A percentile compares a stretch with the other conserved stretches of the same genome.
These are phyloP conservation scores for Apiospora pterosperma DNA, from an alignment of 2,329 filamentous ascomycete species.

Conservation along the genomic window DNA sequence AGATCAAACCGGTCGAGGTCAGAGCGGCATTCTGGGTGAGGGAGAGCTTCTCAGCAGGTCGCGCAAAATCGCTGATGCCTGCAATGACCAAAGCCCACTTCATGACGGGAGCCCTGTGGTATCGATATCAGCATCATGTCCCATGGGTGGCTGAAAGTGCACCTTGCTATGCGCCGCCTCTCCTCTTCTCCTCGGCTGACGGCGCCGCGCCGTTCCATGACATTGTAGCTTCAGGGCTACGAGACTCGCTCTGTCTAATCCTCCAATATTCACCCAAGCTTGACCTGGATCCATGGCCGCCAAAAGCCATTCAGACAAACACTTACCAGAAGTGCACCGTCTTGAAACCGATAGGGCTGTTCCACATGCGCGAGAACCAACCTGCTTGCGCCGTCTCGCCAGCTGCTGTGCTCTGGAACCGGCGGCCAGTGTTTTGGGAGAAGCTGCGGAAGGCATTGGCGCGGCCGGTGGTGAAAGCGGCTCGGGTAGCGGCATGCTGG, in stretches of 20 bases:
- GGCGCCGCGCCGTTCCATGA: neutral
- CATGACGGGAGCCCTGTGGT: slow-evolving; percentile 86
- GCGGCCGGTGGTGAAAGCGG: slow-evolving; percentile 43
- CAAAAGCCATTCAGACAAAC: neutral
- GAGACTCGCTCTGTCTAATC: neutral
- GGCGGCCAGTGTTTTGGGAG: slow-evolving; percentile 48
- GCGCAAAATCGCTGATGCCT: slow-evolving; percentile 85
- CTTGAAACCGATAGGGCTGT: slow-evolving; percentile 78
- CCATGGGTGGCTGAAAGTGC: neutral
- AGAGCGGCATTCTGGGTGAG: slow-evolving; percentile 89
- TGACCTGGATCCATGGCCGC: neutral
- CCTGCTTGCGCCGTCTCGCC: slow-evolving; percentile 38
- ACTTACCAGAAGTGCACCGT: slow-evolving; percentile 96
- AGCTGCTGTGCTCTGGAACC: slow-evolving; percentile 67
- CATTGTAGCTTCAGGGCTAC: neutral
- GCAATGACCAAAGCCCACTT: slow-evolving; percentile 95
- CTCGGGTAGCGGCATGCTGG: slow-evolving; percentile 51
- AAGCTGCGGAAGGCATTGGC: slow-evolving; percentile 37
- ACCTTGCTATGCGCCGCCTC: neutral
- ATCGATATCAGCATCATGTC: neutral
- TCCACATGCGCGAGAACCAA: slow-evolving; percentile 78
- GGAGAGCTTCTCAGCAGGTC: slow-evolving; percentile 89
- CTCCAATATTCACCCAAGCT: neutral
- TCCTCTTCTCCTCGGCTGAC: neutral
- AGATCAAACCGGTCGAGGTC: slow-evolving; percentile 89